Conservation (phyloP, 257 asterid species). For the Capsicum rhomboideum region DNA sequence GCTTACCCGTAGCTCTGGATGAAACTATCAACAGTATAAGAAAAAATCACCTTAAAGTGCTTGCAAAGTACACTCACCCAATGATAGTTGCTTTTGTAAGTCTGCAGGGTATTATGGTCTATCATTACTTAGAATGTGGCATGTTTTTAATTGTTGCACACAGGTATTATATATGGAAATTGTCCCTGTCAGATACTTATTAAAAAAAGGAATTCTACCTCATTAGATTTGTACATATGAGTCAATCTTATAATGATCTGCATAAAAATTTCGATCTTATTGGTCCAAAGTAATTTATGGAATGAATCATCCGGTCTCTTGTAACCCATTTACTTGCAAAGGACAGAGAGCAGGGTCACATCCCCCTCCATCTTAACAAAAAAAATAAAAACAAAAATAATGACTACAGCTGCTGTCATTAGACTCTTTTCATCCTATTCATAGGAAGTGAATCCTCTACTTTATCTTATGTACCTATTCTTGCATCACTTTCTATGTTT, state of each 20-base stretch:
- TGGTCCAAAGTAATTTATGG: background rate
- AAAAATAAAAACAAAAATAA: background rate
- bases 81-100: conserved; percentile 82
- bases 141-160: background rate
- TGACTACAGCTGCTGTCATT: background rate
- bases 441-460: background rate
- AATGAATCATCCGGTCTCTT: background rate
- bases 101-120: background rate
- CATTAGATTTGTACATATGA: background rate
- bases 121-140: background rate
- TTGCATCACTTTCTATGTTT: background rate
- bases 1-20: conserved; percentile 89
- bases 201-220: background rate
- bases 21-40: conserved; percentile 58
- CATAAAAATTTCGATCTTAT: background rate
- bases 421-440: background rate
- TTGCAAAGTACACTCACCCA: conserved; percentile 58
- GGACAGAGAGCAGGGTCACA: background rate
- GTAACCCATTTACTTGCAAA: background rate
- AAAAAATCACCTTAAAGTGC: conserved; percentile 43
- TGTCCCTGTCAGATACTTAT: background rate
- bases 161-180: background rate
- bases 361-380: background rate
- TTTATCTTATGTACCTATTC: background rate
- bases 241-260: background rate